Percentiles rank a stretch among this genome's conserved stretches.
Conservation (phyloP, 495 filamentous ascomycete species). For the Aspergillus ellipticus region DNA sequence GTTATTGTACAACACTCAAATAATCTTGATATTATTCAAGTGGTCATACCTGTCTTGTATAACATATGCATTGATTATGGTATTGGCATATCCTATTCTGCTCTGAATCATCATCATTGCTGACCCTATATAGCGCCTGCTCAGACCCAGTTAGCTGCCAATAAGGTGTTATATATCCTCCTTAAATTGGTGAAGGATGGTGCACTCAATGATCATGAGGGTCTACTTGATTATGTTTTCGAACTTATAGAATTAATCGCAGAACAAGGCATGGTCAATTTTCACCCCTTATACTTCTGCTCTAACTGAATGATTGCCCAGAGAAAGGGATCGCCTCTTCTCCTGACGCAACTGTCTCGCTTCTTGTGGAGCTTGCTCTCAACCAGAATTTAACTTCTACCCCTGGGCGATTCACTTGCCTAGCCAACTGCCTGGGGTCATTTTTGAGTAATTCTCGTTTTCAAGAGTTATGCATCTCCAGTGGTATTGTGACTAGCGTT, state of each 20-base stretch:
- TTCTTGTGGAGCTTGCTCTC: slow-evolving; percentile 33
- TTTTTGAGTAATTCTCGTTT: slow-evolving; percentile 41
- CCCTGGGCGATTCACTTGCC: slow-evolving; percentile 29
- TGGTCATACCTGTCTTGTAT: slow-evolving; percentile 65
- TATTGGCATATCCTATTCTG: slow-evolving; percentile 24
- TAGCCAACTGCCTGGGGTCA: slow-evolving; percentile 30
- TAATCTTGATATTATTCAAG: slow-evolving; percentile 46
- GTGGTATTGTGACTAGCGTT: slow-evolving; percentile 28
- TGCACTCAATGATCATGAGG: slow-evolving; percentile 25
- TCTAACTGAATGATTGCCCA: slow-evolving; percentile 13
- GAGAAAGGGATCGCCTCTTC: slow-evolving; percentile 36
- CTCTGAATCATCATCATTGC: background rate
- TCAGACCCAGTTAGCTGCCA: slow-evolving; percentile 59
- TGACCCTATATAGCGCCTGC: slow-evolving; percentile 40
- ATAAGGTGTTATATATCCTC: slow-evolving; percentile 47
- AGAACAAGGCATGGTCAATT: slow-evolving; percentile 35
- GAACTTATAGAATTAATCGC: slow-evolving; percentile 39
- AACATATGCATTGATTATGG: slow-evolving; percentile 76
- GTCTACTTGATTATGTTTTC: slow-evolving; percentile 36
- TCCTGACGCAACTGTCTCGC: slow-evolving; percentile 38
- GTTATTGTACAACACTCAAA: slow-evolving; percentile 51
- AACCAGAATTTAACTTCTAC: slow-evolving; percentile 20
- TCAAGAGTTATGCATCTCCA: slow-evolving; percentile 36
- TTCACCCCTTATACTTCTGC: background rate
- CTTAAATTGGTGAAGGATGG: slow-evolving; percentile 35